Percentiles rank a stretch among this genome's conserved stretches.
Evolutionary conservation across 371 early-diverging fungal genomes (phyloP).

Genomic region (Apophysomyces sp.): DNA sequence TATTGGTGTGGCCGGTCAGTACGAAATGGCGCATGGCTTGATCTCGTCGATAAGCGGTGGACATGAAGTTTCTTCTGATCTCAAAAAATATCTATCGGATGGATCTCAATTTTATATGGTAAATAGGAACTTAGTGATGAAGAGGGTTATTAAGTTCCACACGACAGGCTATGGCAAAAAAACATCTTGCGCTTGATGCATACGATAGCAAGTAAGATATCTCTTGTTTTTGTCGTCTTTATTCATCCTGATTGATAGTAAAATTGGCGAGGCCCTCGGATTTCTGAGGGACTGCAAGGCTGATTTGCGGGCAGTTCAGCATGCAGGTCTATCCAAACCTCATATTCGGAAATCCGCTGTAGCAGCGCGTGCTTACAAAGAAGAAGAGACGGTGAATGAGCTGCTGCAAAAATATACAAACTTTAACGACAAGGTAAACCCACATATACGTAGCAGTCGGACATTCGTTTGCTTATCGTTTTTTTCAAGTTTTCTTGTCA

Average conservation of each 20-base stretch:
- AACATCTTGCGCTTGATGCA: conserved; percentile 62
- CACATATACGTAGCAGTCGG: neutral
- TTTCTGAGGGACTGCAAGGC: conserved; percentile 57
- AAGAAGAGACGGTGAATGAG: conserved; percentile 52
- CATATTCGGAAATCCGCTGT: conserved; percentile 42
- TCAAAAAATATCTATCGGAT: conserved; percentile 57
- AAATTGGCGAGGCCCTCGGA: conserved; percentile 62
- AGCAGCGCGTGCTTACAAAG: conserved; percentile 50
- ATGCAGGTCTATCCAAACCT: conserved; percentile 48
- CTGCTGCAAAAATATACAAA: conserved; percentile 43
- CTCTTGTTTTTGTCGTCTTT: neutral
- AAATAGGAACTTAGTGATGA: neutral
- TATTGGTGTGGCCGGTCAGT: conserved; percentile 62
- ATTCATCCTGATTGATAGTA: conserved; percentile 26
- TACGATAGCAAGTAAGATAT: conserved; percentile 59
- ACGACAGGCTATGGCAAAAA: conserved; percentile 55
- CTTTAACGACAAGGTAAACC: conserved; percentile 60
- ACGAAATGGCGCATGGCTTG: conserved; percentile 62
- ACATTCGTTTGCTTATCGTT: neutral
- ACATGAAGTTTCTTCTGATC: conserved; percentile 55
- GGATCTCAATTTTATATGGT: conserved; percentile 55
- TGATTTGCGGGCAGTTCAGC: conserved; percentile 49
- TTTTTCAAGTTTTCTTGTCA: conserved; percentile 49
- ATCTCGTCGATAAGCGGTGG: conserved; percentile 55
- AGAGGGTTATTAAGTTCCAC: neutral